Evolutionary conservation across 1,284 basidiomycete species (phyloP), one percentile per base, ranked within the genome.

Genomic region (Mixia osmundae): DNA sequence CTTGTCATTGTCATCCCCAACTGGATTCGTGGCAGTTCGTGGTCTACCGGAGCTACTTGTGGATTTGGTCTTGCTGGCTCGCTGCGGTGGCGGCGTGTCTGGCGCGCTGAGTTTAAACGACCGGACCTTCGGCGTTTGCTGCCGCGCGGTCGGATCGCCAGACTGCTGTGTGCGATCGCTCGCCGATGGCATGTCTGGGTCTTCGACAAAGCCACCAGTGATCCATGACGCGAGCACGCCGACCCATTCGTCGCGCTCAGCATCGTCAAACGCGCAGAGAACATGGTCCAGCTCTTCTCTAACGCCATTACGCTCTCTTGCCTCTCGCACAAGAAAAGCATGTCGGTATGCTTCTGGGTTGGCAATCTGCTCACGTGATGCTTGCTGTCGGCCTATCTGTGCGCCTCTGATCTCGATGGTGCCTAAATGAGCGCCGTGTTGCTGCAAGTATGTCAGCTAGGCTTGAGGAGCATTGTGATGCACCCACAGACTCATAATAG

Each of bases 281-380:
- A 97, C 85, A 54, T 95, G 89, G 35, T 75, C 67, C 44, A 69
- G 69, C 34, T 72, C 67, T 4, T 74, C 53, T 15, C 47, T 49
- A 24, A 35, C 70, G 30, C 66, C 67, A 10, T 72, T 72, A 2
- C 66, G 68, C 37, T 69, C 71, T 52, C 71, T 73, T 15, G 68
- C 67, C 56, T 94, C 85, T 43, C 95, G 79, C 50, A 97, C 82
- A 40, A 97, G 68, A 61, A 97, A 95, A 0, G 89, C 89, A 52
- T 97, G 89, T 19, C 85, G 69, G 48, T 89, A 91, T 44, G 50
- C 85, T 41, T 87, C n/a, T n/a, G n/a, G n/a, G n/a, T n/a, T n/a
- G n/a, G n/a, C n/a, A n/a, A n/a, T n/a, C n/a, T n/a, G n/a, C n/a
- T n/a, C n/a, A n/a, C n/a, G n/a, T n/a, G n/a, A n/a, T n/a, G n/a